Evolutionary conservation across 345 rosid species (phyloP), one percentile per base, ranked within the genome.

Genomic region (Salix arbutifolia): DNA sequence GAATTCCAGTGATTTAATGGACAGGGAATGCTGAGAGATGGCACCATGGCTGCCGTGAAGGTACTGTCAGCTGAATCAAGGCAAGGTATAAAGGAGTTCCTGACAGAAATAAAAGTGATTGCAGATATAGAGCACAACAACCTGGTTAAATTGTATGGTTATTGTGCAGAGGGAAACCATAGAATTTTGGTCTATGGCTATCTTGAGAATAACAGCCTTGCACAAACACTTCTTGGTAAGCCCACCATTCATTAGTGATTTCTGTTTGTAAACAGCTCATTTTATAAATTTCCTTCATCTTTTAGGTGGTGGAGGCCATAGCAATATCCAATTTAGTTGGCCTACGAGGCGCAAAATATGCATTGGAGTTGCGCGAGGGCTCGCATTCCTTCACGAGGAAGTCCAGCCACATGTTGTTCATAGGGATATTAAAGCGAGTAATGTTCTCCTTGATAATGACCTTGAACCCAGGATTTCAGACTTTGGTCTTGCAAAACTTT

Each of bases 371-470:
- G 96, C 96, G 2, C 82, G 66, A 74, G 96, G 96, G 40, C 91
- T 91, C 31, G 86, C 86, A 26, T 91, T 81, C 80, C 96, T 91
- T 78, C 96, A 91, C 11, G 93, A 89, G 84, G 92, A 89, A 56
- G 86, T 87, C 70, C 81, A 76, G 12, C 93, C 93, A 5, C 85
- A 75, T 82, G 83, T 91, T 73, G 81, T 91, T 83, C 96, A 91
- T 60, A 84, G 96, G 79, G 96, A 91, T 67, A 91, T 91, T 60
- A 91, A 91, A 85, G 96, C 93, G 74, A 91, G 96, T 79, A 89
- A 91, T 77, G 79, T 91, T 78, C 96, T 91, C 52, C 91, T 91
- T 46, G 91, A 90, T 65, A 65, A 62, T 76, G 35, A 87, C 75
- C 88, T 91, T 50, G 72, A 19, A 50, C 91, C 96, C 67, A 89